Evolutionary conservation across 2,329 filamentous ascomycete species (phyloP), one percentile per base, ranked within the genome.

Genomic region (Trichoderma cornu-damae): DNA sequence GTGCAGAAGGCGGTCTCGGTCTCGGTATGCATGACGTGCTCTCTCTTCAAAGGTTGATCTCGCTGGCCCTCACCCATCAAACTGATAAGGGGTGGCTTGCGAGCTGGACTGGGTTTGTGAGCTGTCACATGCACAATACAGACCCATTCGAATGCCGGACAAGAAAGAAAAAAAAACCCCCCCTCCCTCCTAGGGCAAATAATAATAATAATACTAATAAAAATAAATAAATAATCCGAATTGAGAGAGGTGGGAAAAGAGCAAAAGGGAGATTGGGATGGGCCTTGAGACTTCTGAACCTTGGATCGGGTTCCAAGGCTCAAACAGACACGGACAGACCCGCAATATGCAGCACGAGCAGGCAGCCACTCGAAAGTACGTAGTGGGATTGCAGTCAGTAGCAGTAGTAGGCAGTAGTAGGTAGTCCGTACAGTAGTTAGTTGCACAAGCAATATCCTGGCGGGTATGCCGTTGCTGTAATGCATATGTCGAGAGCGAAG

Each of bases 1-100:
- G 42, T 46, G 51, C 37, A 22, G 28, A 14, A 20, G 38, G 7
- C 8, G 9, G 38, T 14, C 22, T 26, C 8, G 9, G 38, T 14
- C 22, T 26, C 44, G 40, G 22, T 46, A 37, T 46, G 51, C 43
- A 54, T 54, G 51, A 37, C 51, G 51, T 54, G 51, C 51, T 38
- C 51, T 46, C 28, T 35, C 51, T 18, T 26, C 30, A 37, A 54
- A 35, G 20, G 42, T 12, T 30, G 30, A 34, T 20, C 30, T 34
- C 24, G 22, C 18, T 40, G 26, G 32, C 20, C 32, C 51, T 35
- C 51, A 20, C 51, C 32, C 42, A 3, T 7, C 7, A 46, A 40
- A 16, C 42, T n/a, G n/a, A 38, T 20, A n/a, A n/a, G n/a, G n/a
- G 22, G 38, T 24, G 40, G 40, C 32, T 37, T 38, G 40, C 30